Percentiles rank a stretch among this genome's conserved stretches.
Evolutionary conservation across 176 grass and related monocot genomes (phyloP).

Genomic region (Miscanthus lutarioriparius): DNA sequence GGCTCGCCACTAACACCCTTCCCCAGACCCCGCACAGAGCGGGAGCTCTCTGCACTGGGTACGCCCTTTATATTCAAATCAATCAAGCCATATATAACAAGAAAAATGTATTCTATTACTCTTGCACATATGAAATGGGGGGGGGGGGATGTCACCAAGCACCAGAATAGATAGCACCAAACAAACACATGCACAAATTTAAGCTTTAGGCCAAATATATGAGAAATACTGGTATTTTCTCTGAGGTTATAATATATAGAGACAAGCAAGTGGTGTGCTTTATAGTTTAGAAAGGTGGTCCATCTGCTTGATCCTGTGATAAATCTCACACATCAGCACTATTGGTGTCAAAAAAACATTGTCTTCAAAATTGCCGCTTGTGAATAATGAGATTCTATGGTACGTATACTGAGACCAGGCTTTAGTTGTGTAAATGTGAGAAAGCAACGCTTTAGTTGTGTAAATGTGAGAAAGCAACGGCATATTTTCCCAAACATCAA

Average conservation of each 20-base stretch:
- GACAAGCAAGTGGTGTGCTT: background rate
- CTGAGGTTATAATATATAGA: background rate
- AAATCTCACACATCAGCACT: background rate
- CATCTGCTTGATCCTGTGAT: background rate
- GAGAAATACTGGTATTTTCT: background rate
- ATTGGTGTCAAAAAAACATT: background rate
- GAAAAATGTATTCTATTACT: background rate
- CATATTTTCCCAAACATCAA: background rate
- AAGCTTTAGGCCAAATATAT: background rate
- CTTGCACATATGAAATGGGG: background rate
- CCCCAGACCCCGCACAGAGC: too few relatives aligned
- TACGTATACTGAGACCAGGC: background rate
- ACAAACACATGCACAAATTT: constrained; percentile 7
- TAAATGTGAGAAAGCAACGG: background rate
- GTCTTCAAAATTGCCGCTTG: background rate
- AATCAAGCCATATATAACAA: background rate
- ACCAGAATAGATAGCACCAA: background rate
- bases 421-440: background rate
- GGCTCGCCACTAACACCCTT: too few relatives aligned
- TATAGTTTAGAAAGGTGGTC: constrained; percentile 9
- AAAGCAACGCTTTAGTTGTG: background rate
- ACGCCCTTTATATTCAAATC: constrained; percentile 17
- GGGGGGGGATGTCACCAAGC: background rate
- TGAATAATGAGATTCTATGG: background rate
- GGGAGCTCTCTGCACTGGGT: too few relatives aligned